Evolutionary conservation across 805 yeast species (phyloP).

Genomic region (Peterozyma xylosa): DNA sequence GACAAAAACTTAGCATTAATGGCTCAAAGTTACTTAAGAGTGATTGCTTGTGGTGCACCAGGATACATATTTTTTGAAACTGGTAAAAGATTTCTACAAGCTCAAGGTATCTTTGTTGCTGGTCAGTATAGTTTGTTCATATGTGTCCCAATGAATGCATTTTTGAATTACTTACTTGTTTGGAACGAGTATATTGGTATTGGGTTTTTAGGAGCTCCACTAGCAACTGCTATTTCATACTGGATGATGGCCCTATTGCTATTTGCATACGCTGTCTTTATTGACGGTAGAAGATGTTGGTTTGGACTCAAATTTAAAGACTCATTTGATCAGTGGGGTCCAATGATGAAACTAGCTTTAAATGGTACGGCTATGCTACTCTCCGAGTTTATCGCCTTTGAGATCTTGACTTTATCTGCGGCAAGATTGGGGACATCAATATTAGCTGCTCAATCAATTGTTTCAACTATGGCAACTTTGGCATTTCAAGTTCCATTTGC

Average conservation of each 20-base stretch:
- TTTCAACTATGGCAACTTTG: constrained; percentile 59
- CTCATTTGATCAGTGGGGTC: constrained; percentile 51
- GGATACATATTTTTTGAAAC: constrained; percentile 50
- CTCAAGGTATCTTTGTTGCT: constrained; percentile 52
- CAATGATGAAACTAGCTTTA: constrained; percentile 55
- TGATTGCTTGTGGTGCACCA: constrained; percentile 45
- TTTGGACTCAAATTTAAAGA: constrained; percentile 17
- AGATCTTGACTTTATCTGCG: constrained; percentile 62
- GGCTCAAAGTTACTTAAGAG: constrained; percentile 38
- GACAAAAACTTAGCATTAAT: constrained; percentile 38
- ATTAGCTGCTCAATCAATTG: constrained; percentile 69
- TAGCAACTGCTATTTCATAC: constrained; percentile 50
- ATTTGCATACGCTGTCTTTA: constrained; percentile 28
- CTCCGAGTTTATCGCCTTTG: constrained; percentile 76
- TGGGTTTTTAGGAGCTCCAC: constrained; percentile 53
- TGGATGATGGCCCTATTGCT: constrained; percentile 48
- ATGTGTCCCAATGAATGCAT: constrained; percentile 46
- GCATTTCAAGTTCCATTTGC: constrained; percentile 74
- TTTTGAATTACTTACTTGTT: constrained; percentile 40
- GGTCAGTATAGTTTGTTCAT: constrained; percentile 44
- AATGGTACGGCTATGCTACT: constrained; percentile 74
- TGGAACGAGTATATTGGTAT: constrained; percentile 34
- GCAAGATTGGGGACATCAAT: constrained; percentile 56
- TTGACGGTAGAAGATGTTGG: constrained; percentile 36
- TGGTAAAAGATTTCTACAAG: constrained; percentile 47